Percentiles rank a stretch among this genome's conserved stretches.
Conservation (phyloP, 2,329 filamentous ascomycete genomes). For the Clathrospora elynae region DNA sequence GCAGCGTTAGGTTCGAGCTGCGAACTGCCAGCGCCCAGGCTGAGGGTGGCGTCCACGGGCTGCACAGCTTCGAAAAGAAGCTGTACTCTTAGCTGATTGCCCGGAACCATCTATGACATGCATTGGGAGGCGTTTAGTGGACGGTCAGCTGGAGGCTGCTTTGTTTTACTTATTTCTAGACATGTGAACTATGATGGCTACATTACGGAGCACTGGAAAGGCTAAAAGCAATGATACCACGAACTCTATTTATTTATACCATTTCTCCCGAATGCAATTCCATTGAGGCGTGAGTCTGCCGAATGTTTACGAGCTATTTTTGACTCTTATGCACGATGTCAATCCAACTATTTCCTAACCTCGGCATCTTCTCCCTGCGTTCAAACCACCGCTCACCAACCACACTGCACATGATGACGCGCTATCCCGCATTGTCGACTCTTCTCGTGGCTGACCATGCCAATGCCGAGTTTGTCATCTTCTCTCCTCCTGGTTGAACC, state of each 20-base stretch:
- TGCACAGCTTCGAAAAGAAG: conserved; percentile 99
- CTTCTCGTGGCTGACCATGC: conserved; percentile 33
- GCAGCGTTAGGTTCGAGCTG: conserved; percentile 87
- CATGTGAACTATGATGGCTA: conserved; percentile 30
- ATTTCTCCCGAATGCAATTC: neutral
- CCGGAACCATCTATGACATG: conserved; percentile 18
- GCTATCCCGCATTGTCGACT: conserved; percentile 14
- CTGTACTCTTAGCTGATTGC: conserved; percentile 74
- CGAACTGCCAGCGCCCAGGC: conserved; percentile 92
- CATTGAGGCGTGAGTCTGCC: conserved; percentile 14
- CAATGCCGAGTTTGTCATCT: conserved; percentile 15
- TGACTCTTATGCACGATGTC: conserved; percentile 17
- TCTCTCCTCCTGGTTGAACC: conserved; percentile 17
- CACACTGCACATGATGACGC: conserved; percentile 30
- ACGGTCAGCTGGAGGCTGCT: conserved; percentile 9
- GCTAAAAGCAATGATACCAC: conserved; percentile 48
- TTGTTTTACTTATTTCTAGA: conserved; percentile 22
- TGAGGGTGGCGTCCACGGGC: conserved; percentile 92
- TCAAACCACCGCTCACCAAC: conserved; percentile 18
- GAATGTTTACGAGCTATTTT: neutral
- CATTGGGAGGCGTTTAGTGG: conserved; percentile 41
- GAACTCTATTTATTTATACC: conserved; percentile 22
- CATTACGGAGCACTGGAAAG: conserved; percentile 28
- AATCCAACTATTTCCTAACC: conserved; percentile 25
- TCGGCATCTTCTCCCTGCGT: conserved; percentile 45